A percentile compares a stretch with the other conserved stretches of the same genome.
phyloP scores from a whole-genome alignment of 257 asterid genomes.

The Solanum phureja region DNA sequence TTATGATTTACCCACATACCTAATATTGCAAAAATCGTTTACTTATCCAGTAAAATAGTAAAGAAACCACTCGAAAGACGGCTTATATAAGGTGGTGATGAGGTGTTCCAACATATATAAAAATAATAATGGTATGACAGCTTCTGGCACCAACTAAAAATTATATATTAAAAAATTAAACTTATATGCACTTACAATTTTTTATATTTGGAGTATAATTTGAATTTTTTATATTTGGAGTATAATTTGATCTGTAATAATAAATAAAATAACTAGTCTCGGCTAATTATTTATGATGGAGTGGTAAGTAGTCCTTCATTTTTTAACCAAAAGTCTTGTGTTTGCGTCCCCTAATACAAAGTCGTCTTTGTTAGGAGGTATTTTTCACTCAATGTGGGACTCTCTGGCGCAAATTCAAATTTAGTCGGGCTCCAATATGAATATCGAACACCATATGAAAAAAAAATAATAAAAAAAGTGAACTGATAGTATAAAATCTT shows the following conservation, averaged over 20 bases:
- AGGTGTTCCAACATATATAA: not conserved
- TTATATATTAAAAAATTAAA: not conserved
- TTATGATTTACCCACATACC: not conserved
- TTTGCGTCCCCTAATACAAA: not conserved
- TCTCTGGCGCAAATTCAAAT: too few relatives aligned
- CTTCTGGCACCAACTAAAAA: not conserved
- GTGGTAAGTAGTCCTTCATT: too few relatives aligned
- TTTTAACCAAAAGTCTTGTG: too few relatives aligned
- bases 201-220: not conserved
- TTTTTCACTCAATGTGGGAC: not conserved
- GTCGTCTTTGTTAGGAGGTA: not conserved
- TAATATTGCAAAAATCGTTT: not conserved
- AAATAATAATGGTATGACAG: not conserved
- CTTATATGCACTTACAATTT: not conserved
- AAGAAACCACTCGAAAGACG: not conserved
- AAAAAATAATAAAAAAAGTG: not conserved
- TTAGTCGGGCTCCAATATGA: accelerated
- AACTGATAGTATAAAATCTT: not conserved
- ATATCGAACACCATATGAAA: not conserved
- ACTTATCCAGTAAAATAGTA: not conserved
- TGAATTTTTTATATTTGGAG: not conserved
- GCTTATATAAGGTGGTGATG: not conserved
- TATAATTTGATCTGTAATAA: not conserved
- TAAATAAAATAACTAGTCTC: not conserved
- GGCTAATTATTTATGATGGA: not conserved